Base-by-base conservation (phyloP, 768 basidiomycete genomes). In the Lactifluus rugatus region DNA sequence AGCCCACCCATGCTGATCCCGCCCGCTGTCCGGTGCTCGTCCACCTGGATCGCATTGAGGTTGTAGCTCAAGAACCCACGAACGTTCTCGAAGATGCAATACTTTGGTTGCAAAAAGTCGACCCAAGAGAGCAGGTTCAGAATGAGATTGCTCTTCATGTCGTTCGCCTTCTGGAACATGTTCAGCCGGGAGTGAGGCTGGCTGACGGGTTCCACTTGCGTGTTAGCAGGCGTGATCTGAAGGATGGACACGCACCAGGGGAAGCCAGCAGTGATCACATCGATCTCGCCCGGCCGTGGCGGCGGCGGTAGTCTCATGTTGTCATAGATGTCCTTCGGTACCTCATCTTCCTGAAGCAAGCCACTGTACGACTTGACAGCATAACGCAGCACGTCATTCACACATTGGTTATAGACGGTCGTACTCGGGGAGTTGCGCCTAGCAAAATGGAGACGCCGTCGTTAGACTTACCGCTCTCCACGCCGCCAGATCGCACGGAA, bases 141-240 rank as follows among this genome's bases (percentile, higher is more conserved):
- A 31, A 89, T 81, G 1, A 89, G 69, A 62, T 82, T 84, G 61
- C 79, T 84, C 69, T 87, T 88, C 17, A 69, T 67, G 63, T 91
- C 87, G 60, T 82, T 76, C 6, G 82, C 83, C 57, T 75, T 81
- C 54, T 80, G 80, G 65, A 72, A 88, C 80, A 82, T 87, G 66
- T 91, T 91, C 19, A 89, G 67, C 0, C 68, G 67, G 0, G 88
- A 90, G 65, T 90, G 88, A 2, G 83, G 78, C 68, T 89, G 88
- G 66, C 87, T 89, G 56, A 42, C 48, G 14, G n/a, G 26, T 36
- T 25, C 21, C 19, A 41, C 17, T 37, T 50, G 16, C 21, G 44
- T 23, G 34, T 54, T 36, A 55, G 49, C 5, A 19, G 26, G 47
- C 10, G 28, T 23, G 17, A 39, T 32, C 21, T 3, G 26, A 13